Conservation (phyloP, 2,329 filamentous ascomycete genomes). For the Volutella citrinella region DNA sequence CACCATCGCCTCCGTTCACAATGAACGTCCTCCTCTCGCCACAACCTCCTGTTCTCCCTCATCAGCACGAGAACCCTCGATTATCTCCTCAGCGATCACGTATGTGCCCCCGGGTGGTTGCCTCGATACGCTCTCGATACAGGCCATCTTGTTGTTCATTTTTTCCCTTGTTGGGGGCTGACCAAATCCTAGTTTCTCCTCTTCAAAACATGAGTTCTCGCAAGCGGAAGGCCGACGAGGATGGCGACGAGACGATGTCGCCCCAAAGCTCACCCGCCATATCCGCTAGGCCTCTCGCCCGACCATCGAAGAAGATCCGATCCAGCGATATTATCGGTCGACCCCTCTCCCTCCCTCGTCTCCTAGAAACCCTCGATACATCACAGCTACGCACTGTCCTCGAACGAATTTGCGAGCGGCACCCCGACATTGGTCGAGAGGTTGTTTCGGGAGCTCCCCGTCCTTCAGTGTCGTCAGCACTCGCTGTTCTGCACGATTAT, state of each 20-base stretch:
- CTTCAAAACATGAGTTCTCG: constrained; percentile 53
- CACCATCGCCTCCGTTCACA: constrained; percentile 21
- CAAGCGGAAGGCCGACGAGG: constrained; percentile 86
- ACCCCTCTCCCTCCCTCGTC: constrained; percentile 57
- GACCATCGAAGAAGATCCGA: constrained; percentile 62
- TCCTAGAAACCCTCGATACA: constrained; percentile 91
- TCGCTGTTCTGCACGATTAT: constrained; percentile 80
- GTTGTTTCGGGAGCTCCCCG: constrained; percentile 80
- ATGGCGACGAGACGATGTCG: constrained; percentile 84
- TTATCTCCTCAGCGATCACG: constrained; percentile 54
- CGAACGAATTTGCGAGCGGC: constrained; percentile 86
- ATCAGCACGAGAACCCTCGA: constrained; percentile 54
- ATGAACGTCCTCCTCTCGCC: constrained; percentile 64
- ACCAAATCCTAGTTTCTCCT: constrained; percentile 36
- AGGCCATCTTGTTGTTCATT: too few relatives aligned
- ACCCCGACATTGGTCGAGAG: constrained; percentile 81
- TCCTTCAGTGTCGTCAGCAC: constrained; percentile 77
- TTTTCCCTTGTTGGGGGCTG: too few relatives aligned
- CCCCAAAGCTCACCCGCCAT: constrained; percentile 79
- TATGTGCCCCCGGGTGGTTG: too few relatives aligned
- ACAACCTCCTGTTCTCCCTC: constrained; percentile 57
- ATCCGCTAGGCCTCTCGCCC: constrained; percentile 63
- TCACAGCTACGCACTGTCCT: constrained; percentile 81
- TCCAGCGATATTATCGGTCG: constrained; percentile 63
- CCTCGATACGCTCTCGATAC: too few relatives aligned